A percentile compares a stretch with the other conserved stretches of the same genome.
phyloP scores from a whole-genome alignment of 192 early-diverging fungal genomes.

The Chytriomyces confervae region DNA sequence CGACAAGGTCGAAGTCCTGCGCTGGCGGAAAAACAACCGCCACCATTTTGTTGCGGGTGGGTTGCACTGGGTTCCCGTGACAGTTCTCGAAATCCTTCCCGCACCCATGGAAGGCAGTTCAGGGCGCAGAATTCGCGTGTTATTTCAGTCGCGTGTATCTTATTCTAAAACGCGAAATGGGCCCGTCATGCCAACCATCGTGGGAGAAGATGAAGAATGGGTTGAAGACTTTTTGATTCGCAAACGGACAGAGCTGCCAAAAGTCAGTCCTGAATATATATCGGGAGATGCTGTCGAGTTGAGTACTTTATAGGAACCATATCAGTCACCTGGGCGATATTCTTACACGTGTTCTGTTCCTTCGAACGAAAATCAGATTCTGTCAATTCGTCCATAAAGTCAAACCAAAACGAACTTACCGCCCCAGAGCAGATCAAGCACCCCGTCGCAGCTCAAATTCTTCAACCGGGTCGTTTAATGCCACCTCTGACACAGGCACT shows the following conservation, averaged over 20 bases:
- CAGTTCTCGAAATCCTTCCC: conserved; percentile 15
- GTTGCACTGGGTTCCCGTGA: conserved; percentile 30
- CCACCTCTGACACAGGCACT: not conserved
- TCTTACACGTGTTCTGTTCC: not conserved
- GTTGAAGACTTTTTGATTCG: conserved; percentile 34
- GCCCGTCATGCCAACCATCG: not conserved
- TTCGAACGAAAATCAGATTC: not conserved
- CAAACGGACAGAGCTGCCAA: not conserved
- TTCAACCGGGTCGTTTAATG: conserved; percentile 1
- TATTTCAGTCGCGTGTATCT: conserved; percentile 1
- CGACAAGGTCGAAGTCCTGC: conserved; percentile 25
- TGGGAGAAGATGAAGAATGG: conserved; percentile 20
- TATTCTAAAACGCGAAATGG: conserved; percentile 8
- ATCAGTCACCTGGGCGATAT: not conserved
- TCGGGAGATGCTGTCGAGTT: conserved; percentile 33
- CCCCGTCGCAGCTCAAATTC: not conserved
- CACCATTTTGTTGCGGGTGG: conserved; percentile 4
- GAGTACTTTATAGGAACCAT: not conserved
- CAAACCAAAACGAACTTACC: no score
- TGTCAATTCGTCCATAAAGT: not conserved
- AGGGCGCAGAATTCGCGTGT: not conserved
- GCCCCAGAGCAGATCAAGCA: not conserved
- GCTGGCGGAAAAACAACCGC: conserved; percentile 13
- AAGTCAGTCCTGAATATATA: not conserved
- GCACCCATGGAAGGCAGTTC: not conserved